Base-by-base conservation (phyloP, 1,284 basidiomycete genomes). In the Golubevia pallescens region DNA sequence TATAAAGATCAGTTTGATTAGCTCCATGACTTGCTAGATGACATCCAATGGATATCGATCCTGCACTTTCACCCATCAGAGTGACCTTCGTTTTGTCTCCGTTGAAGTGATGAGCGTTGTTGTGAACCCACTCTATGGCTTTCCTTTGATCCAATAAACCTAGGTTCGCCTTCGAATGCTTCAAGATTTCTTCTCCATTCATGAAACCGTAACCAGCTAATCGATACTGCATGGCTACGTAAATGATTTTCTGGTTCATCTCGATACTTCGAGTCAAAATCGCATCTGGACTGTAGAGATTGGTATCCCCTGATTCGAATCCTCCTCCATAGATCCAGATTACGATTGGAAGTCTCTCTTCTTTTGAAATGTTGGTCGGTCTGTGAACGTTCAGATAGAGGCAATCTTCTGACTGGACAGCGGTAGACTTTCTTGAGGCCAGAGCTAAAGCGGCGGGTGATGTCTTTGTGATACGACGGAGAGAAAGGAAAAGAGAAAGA, bases 151-250 rank as follows among this genome's bases (percentile, higher is more conserved):
- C 59, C 13, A 60, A 32, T 13, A 60, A 16, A 38, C 59, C 59
- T 14, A 28, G 24, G 59, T 60, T 60, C 4, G 24, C 59, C 16
- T 42, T 32, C 5, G 42, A 42, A n/a, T 28, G 24, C 14, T 42
- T 32, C 21, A 24, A 28, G 6, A 60, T 32, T n/a, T 60, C 5
- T 48, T 42, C 23, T 60, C 23, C 59, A 28, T 42, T 23, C 24
- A 60, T 10, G 59, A 60, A 60, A 19, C 59, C 59, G 16, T 58
- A 58, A 21, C 10, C 34, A n/a, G 14, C 59, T 7, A 60, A 42
- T 19, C 59, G 59, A 53, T 60, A 60, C 42, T 34, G 23, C 59
- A 60, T 60, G n/a, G 59, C 28, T 2, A 60, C 59, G n/a, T 38
- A 48, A 23, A 28, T 48, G 32, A 60, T 53, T 8, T 21, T 21